Evolutionary conservation across 495 filamentous ascomycete genomes (phyloP).

Genomic region (Astrocystis sublimbata): DNA sequence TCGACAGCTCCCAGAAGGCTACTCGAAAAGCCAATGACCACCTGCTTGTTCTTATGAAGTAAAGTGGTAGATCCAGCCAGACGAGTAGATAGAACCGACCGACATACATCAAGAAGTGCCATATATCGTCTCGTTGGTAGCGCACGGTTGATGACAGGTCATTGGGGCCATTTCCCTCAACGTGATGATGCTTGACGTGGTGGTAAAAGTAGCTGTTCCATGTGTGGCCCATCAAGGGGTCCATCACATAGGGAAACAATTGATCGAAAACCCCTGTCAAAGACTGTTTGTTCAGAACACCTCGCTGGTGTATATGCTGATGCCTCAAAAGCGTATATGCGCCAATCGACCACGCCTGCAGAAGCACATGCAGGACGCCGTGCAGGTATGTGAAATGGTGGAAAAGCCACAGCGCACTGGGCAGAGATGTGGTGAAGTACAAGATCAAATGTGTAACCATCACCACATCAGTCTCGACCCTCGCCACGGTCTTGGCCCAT

Average conservation of each 20-base stretch:
- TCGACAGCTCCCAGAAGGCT: slow-evolving; percentile 57
- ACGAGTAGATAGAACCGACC: slow-evolving; percentile 69
- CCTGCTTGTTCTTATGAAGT: slow-evolving; percentile 64
- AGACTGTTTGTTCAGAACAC: slow-evolving; percentile 54
- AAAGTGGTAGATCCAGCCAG: slow-evolving; percentile 73
- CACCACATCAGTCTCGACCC: slow-evolving; percentile 67
- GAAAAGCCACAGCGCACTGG: slow-evolving; percentile 65
- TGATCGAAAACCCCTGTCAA: slow-evolving; percentile 49
- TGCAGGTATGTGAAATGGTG: slow-evolving; percentile 65
- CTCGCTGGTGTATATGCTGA: slow-evolving; percentile 77
- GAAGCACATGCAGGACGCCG: slow-evolving; percentile 60
- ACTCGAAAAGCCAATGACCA: slow-evolving; percentile 50
- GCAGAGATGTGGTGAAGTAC: slow-evolving; percentile 67
- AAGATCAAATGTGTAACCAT: slow-evolving; percentile 75
- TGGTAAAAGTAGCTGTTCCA: slow-evolving; percentile 86
- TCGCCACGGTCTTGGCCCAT: slow-evolving; percentile 56
- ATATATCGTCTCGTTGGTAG: slow-evolving; percentile 69
- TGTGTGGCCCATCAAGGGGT: slow-evolving; percentile 78
- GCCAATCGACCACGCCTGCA: slow-evolving; percentile 65
- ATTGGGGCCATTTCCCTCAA: slow-evolving; percentile 75
- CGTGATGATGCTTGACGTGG: slow-evolving; percentile 82
- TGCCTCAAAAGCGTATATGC: slow-evolving; percentile 80
- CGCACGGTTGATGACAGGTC: slow-evolving; percentile 75
- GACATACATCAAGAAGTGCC: slow-evolving; percentile 67
- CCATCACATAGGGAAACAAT: slow-evolving; percentile 69